Base-by-base conservation (phyloP, 2,329 filamentous ascomycete genomes). In the Aspergillus unguis region DNA sequence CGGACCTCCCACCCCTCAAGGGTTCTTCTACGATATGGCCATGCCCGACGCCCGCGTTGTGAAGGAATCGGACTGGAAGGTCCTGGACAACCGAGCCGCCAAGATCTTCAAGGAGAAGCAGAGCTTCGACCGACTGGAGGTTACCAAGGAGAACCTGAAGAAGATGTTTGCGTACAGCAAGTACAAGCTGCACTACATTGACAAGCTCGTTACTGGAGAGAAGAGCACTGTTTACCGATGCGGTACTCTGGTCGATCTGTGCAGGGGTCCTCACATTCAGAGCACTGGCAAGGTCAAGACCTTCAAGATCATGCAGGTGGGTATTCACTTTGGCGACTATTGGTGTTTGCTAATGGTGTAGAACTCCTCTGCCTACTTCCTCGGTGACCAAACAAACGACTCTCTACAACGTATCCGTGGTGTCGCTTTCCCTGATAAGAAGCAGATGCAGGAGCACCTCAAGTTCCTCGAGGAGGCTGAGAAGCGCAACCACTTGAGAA, bases 151-250 rank as follows among this genome's bases (percentile, higher is more conserved):
- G 50, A 86, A 97, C 61, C 81, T 97, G 46, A 83, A 94, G 48
- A 90, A 96, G 71, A 96, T 97, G 89, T 97, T 97, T 79, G 84
- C 85, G 64, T 95, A 95, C 80, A 96, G 95, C 81, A 94, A 94
- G 72, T 97, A 96, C 80, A 97, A 99, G 83, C 85, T 95, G 71
- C 89, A 96, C 72, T 95, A 97, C 73, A 97, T 99, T 76, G 87
- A 90, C 64, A 88, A 91, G 77, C 91, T 95, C 74, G 89, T 97
- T 56, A 90, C 96, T 62, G 91, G 90, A 62, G 92, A 90, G 51
- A 90, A 82, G 69, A 95, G 90, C 69, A 97, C 94, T 7, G 92
- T 97, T 37, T 99, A 97, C 74, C 85, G 90, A 58, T 95, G 91
- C 66, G 94, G 94, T 53, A 91, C 91, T 10, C 79, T 97, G 52